phyloP scores from a whole-genome alignment of 2,329 filamentous ascomycete genomes.

The Alternaria gaisen region DNA sequence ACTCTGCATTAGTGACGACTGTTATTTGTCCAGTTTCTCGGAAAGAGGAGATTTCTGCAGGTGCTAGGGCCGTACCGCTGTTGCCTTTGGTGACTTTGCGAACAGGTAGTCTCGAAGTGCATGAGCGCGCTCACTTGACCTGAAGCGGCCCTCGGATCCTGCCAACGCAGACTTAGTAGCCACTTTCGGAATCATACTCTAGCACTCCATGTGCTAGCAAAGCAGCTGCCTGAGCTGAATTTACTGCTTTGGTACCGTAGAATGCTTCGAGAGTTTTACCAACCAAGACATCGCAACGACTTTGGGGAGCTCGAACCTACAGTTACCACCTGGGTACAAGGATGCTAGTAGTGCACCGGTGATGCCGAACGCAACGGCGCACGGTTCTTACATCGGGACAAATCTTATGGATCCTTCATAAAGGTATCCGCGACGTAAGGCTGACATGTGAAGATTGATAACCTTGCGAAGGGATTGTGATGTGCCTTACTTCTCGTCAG shows the following conservation, averaged over 20 bases:
- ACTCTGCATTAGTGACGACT: constrained; percentile 36
- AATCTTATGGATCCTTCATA: neutral
- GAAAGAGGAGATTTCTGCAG: constrained; percentile 29
- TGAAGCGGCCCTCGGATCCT: constrained; percentile 15
- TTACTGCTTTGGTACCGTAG: constrained; percentile 1
- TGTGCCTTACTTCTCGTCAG: neutral
- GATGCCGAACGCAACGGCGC: constrained; percentile 19
- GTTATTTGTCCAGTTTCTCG: constrained; percentile 24
- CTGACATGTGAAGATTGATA: constrained; percentile 10
- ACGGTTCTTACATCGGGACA: neutral
- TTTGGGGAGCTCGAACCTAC: constrained; percentile 17
- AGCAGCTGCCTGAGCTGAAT: neutral
- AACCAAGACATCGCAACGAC: constrained; percentile 20
- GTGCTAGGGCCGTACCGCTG: constrained; percentile 25
- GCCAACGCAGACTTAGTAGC: constrained; percentile 15
- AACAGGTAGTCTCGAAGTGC: constrained; percentile 16
- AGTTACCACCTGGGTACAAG: constrained; percentile 3
- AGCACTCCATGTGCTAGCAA: constrained; percentile 4
- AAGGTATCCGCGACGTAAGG: neutral
- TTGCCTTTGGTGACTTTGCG: constrained; percentile 11
- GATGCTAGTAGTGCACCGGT: constrained; percentile 9
- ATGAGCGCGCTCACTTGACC: constrained; percentile 23
- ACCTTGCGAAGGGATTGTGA: neutral
- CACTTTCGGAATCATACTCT: neutral
- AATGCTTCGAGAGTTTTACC: constrained; percentile 24